Evolutionary conservation across 495 filamentous ascomycete genomes (phyloP).

Genomic region (Podospora conica): DNA sequence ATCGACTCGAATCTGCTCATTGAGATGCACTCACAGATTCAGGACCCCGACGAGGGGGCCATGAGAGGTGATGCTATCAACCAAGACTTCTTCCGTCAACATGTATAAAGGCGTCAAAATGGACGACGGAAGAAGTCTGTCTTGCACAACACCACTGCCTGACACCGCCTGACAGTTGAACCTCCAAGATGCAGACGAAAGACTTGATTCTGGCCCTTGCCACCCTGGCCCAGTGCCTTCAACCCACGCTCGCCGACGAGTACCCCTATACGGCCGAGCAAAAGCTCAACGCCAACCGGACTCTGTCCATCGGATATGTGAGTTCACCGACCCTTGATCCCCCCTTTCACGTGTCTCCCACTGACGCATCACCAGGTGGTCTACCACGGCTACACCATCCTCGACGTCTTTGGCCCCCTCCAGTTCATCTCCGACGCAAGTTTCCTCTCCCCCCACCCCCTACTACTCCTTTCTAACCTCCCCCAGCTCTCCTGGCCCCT

Average conservation of each 20-base stretch:
- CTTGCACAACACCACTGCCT: neutral
- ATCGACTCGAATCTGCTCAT: neutral
- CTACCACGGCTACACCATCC: constrained; percentile 20
- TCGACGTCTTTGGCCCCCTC: constrained; percentile 50
- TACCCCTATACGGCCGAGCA: constrained; percentile 6
- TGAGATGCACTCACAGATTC: neutral
- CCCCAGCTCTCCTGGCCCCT: constrained; percentile 10
- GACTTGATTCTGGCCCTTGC: neutral
- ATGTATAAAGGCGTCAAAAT: neutral
- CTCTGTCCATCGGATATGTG: constrained; percentile 5
- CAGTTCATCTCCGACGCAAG: constrained; percentile 39
- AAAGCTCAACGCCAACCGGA: constrained; percentile 5
- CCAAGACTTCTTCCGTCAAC: neutral
- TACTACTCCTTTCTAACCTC: neutral
- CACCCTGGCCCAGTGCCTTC: neutral
- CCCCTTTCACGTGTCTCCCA: neutral
- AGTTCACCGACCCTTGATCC: neutral
- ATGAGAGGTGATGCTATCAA: neutral
- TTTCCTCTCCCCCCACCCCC: constrained; percentile 19
- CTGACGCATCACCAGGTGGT: constrained; percentile 7
- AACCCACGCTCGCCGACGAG: neutral
- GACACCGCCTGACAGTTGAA: neutral
- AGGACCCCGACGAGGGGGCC: neutral
- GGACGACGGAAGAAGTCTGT: neutral
- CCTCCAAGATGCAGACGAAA: neutral